Evolutionary conservation across 2,329 filamentous ascomycete genomes (phyloP).

Genomic region (Apiospora arundinis): DNA sequence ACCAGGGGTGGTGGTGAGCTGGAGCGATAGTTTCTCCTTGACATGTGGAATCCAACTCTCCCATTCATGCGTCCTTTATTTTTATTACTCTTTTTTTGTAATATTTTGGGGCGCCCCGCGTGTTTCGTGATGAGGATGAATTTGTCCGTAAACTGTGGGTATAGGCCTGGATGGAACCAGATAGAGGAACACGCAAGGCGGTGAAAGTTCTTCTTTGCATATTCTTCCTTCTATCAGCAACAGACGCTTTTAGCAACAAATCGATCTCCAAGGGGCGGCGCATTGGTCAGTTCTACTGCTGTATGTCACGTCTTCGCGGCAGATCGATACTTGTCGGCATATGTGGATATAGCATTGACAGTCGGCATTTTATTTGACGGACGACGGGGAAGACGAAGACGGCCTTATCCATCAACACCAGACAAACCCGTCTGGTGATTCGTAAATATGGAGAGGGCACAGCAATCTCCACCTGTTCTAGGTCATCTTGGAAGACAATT

Average conservation of each 20-base stretch:
- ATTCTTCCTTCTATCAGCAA: neutral
- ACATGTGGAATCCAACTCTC: neutral
- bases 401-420: neutral
- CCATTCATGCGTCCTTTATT: neutral
- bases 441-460: neutral
- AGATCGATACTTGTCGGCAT: neutral
- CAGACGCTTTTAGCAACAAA: neutral
- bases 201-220: neutral
- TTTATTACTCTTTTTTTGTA: no score
- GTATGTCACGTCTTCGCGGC: neutral
- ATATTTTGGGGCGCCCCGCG: neutral
- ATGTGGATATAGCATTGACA: neutral
- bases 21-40: neutral
- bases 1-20: neutral
- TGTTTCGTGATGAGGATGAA: neutral
- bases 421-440: neutral
- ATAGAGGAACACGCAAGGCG: slow-evolving; percentile 15
- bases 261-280: neutral
- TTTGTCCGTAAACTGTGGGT: slow-evolving; percentile 5
- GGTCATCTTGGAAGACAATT: neutral
- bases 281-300: no score
- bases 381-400: neutral
- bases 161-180: neutral
- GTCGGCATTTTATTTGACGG: neutral
- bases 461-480: slow-evolving; percentile 1